phyloP scores from a whole-genome alignment of 2,329 filamentous ascomycete genomes.

The Colletotrichum graminicola region DNA sequence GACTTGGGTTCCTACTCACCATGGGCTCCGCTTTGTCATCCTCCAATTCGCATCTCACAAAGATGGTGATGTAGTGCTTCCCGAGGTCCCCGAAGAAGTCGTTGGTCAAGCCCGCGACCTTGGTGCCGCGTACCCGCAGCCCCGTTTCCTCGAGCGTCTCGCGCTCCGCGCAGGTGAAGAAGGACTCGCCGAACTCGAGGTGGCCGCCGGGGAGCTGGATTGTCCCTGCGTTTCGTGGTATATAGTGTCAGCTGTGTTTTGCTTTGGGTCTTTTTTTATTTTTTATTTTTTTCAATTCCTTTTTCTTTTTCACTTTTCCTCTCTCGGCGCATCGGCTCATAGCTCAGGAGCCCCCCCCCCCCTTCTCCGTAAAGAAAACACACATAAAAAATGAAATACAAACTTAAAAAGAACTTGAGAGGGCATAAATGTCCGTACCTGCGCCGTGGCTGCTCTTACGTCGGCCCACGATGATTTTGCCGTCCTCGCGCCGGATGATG shows the following conservation, averaged over 20 bases:
- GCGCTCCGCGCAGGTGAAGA: slow-evolving; percentile 72
- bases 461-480: slow-evolving; percentile 61
- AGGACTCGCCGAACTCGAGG: slow-evolving; percentile 76
- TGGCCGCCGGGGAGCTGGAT: slow-evolving; percentile 81
- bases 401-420: too few species aligned
- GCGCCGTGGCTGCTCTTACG: slow-evolving; percentile 63
- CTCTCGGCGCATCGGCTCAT: too few species aligned
- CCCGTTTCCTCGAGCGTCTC: slow-evolving; percentile 80
- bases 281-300: too few species aligned
- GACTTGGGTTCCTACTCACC: neutral
- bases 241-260: neutral
- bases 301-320: too few species aligned
- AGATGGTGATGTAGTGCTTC: slow-evolving; percentile 83
- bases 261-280: too few species aligned
- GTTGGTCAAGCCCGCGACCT: slow-evolving; percentile 74
- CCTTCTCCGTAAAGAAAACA: too few species aligned
- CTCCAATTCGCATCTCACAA: slow-evolving; percentile 67
- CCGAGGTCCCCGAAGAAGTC: slow-evolving; percentile 69
- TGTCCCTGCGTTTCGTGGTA: slow-evolving; percentile 58
- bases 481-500: slow-evolving; percentile 57
- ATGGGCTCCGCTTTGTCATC: slow-evolving; percentile 61
- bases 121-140: slow-evolving; percentile 64
- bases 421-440: slow-evolving; percentile 55
- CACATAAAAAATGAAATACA: too few species aligned
- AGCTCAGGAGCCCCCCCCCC: too few species aligned